Evolutionary conservation across 1,139 yeast species (phyloP).

Genomic region (Geotrichum phurueaensis): DNA sequence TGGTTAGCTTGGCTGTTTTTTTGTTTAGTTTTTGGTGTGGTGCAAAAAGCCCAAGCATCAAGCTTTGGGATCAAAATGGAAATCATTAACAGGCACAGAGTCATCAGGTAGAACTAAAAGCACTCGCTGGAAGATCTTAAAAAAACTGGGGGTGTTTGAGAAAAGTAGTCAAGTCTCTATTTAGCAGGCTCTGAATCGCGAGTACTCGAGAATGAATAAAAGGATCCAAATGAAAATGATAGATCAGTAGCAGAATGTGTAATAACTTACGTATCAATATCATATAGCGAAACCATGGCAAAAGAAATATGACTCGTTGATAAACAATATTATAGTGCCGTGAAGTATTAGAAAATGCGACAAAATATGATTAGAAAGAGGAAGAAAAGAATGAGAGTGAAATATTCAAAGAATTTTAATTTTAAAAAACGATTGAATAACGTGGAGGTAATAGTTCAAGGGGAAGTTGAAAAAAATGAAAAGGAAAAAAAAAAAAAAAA

Average conservation of each 20-base stretch:
- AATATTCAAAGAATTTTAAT: background rate
- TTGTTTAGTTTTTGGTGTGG: background rate
- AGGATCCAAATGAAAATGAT: background rate
- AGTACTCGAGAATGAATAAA: background rate
- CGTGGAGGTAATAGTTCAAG: background rate
- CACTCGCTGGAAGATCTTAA: background rate
- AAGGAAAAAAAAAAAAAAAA: background rate
- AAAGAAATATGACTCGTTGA: background rate
- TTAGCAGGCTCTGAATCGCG: background rate
- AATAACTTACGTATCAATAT: conserved; percentile 14
- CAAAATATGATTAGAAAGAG: background rate
- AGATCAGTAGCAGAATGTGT: background rate
- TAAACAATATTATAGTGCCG: background rate
- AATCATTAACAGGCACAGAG: background rate
- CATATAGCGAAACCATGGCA: conserved; percentile 13
- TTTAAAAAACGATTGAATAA: background rate
- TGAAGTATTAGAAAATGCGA: background rate
- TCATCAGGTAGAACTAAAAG: background rate
- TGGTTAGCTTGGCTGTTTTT: background rate
- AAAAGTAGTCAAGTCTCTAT: background rate
- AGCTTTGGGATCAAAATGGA: background rate
- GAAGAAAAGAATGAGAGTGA: conserved; percentile 1
- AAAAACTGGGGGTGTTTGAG: background rate
- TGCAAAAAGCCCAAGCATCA: background rate
- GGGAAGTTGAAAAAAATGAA: background rate